Base-by-base conservation (phyloP, 2,329 filamentous ascomycete species). In the Xylariaceae sp. region DNA sequence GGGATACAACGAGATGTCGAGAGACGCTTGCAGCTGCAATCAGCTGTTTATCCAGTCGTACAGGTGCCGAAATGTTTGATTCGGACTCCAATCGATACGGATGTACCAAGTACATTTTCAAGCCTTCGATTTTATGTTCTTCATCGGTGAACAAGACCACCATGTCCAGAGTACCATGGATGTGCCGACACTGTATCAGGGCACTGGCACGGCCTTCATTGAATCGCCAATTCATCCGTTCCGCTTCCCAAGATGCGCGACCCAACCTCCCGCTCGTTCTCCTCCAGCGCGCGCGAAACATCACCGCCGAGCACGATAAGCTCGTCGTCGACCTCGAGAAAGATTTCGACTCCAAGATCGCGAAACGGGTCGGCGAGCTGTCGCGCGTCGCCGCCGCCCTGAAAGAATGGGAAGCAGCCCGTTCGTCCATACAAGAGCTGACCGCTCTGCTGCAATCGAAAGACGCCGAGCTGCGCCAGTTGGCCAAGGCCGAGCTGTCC, bases 401-500 rank as follows among this genome's bases (percentile, higher is more conserved):
- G 57, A 78, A 76, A 54, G 80, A 83, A 61, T 88, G 83, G 78
- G 81, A 89, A 42, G 70, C 73, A 14, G 79, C 83, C 0, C 78
- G 79, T 40, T 74, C 77, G 1, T 80, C 83, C 20, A 75, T 85
- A 52, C 65, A 68, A 2, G 85, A 88, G 73, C 80, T 88, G 14
- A 71, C 73, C 4, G 68, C 71, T 26, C 77, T 88, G 62, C 71
- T 83, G 12, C 65, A 75, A 9, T 79, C 79, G 43, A 77, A 78
- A 21, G 84, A 89, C 60, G 73, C 75, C 47, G 95, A 98, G 74
- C 83, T 99, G 50, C 85, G 87, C 10, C 80, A 87, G 7, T 81
- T 99, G 50, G 87, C 96, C 10, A 77, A 81, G n/a, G 91, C 96
- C 61, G 95, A 99, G 71, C 80, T 98, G 7, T 76, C 78, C n/a